Conservation (phyloP, 2,329 filamentous ascomycete genomes). For the Whalleya microplaca region DNA sequence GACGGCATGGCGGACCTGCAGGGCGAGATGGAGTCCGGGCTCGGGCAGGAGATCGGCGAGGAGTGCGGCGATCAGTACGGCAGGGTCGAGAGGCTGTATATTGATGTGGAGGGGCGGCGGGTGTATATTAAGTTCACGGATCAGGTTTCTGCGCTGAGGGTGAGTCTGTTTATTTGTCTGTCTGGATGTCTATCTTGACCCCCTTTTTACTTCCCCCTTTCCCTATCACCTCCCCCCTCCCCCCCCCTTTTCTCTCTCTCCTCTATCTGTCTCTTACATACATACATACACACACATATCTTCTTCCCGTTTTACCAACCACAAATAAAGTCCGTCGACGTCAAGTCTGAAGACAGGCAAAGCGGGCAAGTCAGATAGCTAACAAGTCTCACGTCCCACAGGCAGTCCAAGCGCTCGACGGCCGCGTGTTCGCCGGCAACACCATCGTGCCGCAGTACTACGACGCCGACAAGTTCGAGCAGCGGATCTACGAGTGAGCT, state of each 20-base stretch:
- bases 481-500: slow-evolving; percentile 55
- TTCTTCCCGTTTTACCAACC: too few relatives aligned
- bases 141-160: slow-evolving; percentile 79
- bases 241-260: not conserved
- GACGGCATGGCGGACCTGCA: slow-evolving; percentile 77
- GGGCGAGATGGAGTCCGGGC: slow-evolving; percentile 72
- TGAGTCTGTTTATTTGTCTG: slow-evolving; percentile 48
- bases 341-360: too few relatives aligned
- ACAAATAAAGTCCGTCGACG: too few relatives aligned
- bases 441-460: slow-evolving; percentile 82
- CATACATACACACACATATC: too few relatives aligned
- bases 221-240: not conserved
- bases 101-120: slow-evolving; percentile 65
- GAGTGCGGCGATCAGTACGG: slow-evolving; percentile 92
- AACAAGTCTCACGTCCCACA: too few relatives aligned
- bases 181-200: too few relatives aligned
- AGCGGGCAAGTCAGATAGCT: too few relatives aligned
- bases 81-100: slow-evolving; percentile 76
- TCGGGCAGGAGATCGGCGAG: slow-evolving; percentile 95
- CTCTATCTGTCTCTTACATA: too few relatives aligned
- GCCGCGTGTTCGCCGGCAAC: slow-evolving; percentile 87
- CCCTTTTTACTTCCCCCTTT: not conserved
- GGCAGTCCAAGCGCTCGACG: slow-evolving; percentile 89
- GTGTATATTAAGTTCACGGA: slow-evolving; percentile 96
- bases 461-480: slow-evolving; percentile 80